These are phyloP conservation scores for Aureobasidium sp. DNA, from an alignment of 2,329 filamentous ascomycete genomes.

Conservation along the genomic window DNA sequence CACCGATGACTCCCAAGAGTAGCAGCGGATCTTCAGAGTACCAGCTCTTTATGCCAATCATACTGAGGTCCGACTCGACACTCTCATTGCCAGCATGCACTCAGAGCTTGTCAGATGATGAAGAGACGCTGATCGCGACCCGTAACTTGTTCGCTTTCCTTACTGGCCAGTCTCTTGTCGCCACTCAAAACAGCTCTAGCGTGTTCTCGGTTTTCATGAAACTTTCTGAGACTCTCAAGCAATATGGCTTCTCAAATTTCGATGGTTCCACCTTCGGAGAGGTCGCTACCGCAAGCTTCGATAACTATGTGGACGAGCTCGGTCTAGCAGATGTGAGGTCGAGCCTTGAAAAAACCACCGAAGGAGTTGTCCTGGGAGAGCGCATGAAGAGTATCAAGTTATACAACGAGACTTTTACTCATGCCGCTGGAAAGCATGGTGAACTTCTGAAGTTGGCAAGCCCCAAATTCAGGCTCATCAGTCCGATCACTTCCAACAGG, in stretches of 20 bases:
- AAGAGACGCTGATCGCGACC: slow-evolving; percentile 50
- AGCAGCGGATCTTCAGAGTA: slow-evolving; percentile 46
- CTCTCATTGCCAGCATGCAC: slow-evolving; percentile 17
- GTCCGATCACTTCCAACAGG: slow-evolving; percentile 64
- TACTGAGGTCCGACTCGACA: slow-evolving; percentile 44
- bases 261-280: slow-evolving; percentile 60
- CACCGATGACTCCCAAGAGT: slow-evolving; percentile 32
- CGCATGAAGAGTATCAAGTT: slow-evolving; percentile 72
- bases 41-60: slow-evolving; percentile 54
- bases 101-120: slow-evolving; percentile 15
- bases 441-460: slow-evolving; percentile 63
- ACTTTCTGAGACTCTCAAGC: slow-evolving; percentile 50
- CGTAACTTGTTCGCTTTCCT: slow-evolving; percentile 60
- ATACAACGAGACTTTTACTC: slow-evolving; percentile 87
- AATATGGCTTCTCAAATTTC: slow-evolving; percentile 55
- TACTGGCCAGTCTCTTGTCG: slow-evolving; percentile 54
- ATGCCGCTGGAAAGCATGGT: slow-evolving; percentile 78
- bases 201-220: slow-evolving; percentile 57
- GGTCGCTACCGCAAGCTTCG: slow-evolving; percentile 57
- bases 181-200: slow-evolving; percentile 47
- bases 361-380: slow-evolving; percentile 84
- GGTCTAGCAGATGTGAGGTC: slow-evolving; percentile 70
- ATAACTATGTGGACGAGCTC: slow-evolving; percentile 70
- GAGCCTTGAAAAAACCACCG: slow-evolving; percentile 81
- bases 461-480: slow-evolving; percentile 64